Base-by-base conservation (phyloP, 768 basidiomycete genomes). In the Pleurotus eryngii region DNA sequence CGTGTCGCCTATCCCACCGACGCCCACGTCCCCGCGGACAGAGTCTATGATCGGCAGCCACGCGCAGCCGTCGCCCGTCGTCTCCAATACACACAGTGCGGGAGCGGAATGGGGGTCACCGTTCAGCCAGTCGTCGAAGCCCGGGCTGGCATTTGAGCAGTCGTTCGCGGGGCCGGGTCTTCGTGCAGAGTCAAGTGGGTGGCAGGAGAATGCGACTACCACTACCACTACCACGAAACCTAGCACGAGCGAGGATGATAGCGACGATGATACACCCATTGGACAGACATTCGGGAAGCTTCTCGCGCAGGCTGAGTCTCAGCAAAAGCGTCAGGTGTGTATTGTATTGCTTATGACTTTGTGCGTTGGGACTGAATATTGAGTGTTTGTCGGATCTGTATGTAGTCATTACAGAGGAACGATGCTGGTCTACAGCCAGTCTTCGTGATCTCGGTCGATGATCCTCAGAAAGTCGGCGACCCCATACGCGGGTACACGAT, bases 391-490 rank as follows among this genome's bases (percentile, higher is more conserved):
- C 9, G 3, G 11, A 11, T 35, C 11, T 35, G 8, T 2, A 35
- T 35, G 11, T 35, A 35, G 30, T 35, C 55, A 18, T 60, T 43
- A 58, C 57, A 20, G 50, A 60, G 70, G 56, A 68, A 71, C 49
- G 74, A 84, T 50, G 80, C 76, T 55, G 77, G 77, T 1, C 64
- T 87, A 38, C 83, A 80, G 56, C 89, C 91, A 18, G 75, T 89
- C 22, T 98, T 97, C 68, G 70, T 81, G 6, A 92, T 99, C 61
- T 83, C 89, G 0, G 94, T 99, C n/a, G 91, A 93, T 54, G 97
- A 99, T 70, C 97, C 97, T 4, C 95, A 98, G 63, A 92, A 90
- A 64, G 90, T 98, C 45, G 97, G 97, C n/a, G 93, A 95, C 65
- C 92, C 95, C 1, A 92, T 98, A 48, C 87, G 92, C 57, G 84